Base-by-base conservation (phyloP, 148 eudicot species). In the Cornus florida region DNA sequence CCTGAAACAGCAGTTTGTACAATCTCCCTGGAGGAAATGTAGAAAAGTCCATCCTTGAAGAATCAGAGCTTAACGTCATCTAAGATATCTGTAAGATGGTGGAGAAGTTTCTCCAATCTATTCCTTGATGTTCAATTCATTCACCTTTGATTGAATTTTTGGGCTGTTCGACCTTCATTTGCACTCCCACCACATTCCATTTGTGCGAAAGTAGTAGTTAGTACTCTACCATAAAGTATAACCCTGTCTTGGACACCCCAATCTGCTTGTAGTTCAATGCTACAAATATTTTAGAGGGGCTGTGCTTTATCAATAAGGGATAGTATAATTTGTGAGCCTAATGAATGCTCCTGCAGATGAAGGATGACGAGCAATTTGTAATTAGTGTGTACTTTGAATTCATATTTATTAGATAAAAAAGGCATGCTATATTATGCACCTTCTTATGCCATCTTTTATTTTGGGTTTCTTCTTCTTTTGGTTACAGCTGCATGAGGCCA, bases 401-500 rank as follows among this genome's bases (percentile, higher is more conserved):
- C 19, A 16, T 57, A 19, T 3, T 57, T 19, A 12, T 62, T 65
- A 41, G 33, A 17, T 75, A 75, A 0, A 38, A 17, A 17, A 65
- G 23, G 24, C 38, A 39, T 16, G 12, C 5, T 7, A 6, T 43
- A 13, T 57, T 41, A 59, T 74, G 62, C 39, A 43, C 6, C 48
- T 74, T n/a, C 28, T 75, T 59, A 24, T 46, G 9, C 38, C 77
- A 41, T 43, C 24, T 70, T 50, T 66, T 31, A 59, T 11, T 32
- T 31, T 71, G 1, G 32, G 70, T 66, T 72, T 43, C 7, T 75
- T 62, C 66, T 81, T 57, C 28, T 28, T 10, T 20, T 80, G 83
- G 56, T 6, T 83, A 74, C 70, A 95, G 99, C 48, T 92, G 73
- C 99, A 95, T 56, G 99, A 93, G 78, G 96, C 97, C 48, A 91